Conservation (phyloP, 208 protist species). For the Strigomonas oncopelti region DNA sequence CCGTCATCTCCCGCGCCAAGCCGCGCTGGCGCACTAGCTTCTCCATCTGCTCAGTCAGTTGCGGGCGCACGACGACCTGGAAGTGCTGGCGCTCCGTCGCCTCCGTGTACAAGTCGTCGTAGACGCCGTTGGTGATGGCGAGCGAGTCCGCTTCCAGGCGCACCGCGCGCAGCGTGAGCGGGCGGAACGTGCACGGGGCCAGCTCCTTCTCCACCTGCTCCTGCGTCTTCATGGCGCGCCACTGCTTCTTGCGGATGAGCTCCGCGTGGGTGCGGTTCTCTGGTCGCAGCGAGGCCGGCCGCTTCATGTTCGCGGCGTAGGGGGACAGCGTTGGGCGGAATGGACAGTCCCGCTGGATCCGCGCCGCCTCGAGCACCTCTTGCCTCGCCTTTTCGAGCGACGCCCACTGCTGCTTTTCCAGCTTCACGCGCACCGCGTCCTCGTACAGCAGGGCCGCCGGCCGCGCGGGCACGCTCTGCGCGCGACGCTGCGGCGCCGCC, state of each 20-base stretch:
- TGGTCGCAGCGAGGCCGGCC: conserved; percentile 59
- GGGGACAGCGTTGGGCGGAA: conserved; percentile 67
- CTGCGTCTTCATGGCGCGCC: conserved; percentile 47
- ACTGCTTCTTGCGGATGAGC: conserved; percentile 60
- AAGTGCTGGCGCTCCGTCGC: conserved; percentile 56
- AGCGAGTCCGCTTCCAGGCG: not conserved
- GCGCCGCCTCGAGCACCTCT: conserved; percentile 56
- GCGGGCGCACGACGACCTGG: conserved; percentile 37
- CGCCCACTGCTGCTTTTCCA: conserved; percentile 82
- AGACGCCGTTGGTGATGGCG: conserved; percentile 21
- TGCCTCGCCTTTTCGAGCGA: conserved; percentile 69
- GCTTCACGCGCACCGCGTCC: conserved; percentile 60
- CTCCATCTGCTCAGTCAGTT: conserved; percentile 58
- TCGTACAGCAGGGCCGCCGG: conserved; percentile 44
- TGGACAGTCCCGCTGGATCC: conserved; percentile 59
- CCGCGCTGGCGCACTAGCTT: conserved; percentile 19
- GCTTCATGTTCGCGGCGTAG: conserved; percentile 54
- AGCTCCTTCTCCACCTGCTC: conserved; percentile 63
- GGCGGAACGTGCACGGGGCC: conserved; percentile 77
- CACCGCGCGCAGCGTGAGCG: conserved; percentile 57
- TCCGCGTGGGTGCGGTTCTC: conserved; percentile 67
- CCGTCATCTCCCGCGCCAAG: conserved; percentile 13
- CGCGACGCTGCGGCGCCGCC: not conserved
- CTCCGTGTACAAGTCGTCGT: conserved; percentile 59
- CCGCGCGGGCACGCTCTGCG: conserved; percentile 3